A percentile compares a stretch with the other conserved stretches of the same genome.
Conservation (phyloP, 345 rosid genomes). For the Pistacia atlantica region DNA sequence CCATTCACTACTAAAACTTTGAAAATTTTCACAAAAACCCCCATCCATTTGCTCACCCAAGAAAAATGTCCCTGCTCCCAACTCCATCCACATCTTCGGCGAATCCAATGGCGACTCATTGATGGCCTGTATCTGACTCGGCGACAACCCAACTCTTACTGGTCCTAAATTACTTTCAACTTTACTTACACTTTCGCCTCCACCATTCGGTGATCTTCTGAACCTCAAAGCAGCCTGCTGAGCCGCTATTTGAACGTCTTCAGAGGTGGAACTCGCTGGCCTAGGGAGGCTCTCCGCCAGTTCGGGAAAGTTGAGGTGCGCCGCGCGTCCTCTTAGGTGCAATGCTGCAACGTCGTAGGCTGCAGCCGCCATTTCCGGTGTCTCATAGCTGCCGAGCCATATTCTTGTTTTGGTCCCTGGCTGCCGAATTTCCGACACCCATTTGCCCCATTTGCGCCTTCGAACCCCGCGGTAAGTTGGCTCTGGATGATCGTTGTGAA, state of each 20-base stretch:
- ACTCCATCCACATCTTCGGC: conserved; percentile 69
- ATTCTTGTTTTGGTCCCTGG: conserved; percentile 81
- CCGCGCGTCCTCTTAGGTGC: conserved; percentile 60
- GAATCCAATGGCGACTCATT: conserved; percentile 80
- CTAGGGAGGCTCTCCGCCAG: conserved; percentile 40
- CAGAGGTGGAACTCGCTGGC: conserved; percentile 56
- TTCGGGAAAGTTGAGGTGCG: conserved; percentile 76
- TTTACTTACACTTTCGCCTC: neutral
- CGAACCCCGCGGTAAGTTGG: conserved; percentile 69
- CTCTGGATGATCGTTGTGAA: neutral
- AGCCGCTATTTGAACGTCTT: conserved; percentile 75
- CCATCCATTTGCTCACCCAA: conserved; percentile 20
- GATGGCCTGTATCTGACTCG: conserved; percentile 80
- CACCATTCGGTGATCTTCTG: conserved; percentile 14
- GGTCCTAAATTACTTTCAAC: conserved; percentile 30
- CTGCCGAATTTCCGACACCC: conserved; percentile 95
- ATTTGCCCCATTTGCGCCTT: conserved; percentile 90
- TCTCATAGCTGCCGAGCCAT: conserved; percentile 90
- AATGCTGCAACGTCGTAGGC: conserved; percentile 89
- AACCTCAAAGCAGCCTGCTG: conserved; percentile 56
- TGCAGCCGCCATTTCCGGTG: conserved; percentile 90
- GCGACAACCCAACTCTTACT: conserved; percentile 57
- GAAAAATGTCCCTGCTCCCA: conserved; percentile 30
- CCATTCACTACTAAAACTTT: conserved; percentile 4
- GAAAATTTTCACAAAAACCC: conserved; percentile 1